Evolutionary conservation across 768 basidiomycete genomes (phyloP).

Genomic region (Sporobolomyces phaffii): DNA sequence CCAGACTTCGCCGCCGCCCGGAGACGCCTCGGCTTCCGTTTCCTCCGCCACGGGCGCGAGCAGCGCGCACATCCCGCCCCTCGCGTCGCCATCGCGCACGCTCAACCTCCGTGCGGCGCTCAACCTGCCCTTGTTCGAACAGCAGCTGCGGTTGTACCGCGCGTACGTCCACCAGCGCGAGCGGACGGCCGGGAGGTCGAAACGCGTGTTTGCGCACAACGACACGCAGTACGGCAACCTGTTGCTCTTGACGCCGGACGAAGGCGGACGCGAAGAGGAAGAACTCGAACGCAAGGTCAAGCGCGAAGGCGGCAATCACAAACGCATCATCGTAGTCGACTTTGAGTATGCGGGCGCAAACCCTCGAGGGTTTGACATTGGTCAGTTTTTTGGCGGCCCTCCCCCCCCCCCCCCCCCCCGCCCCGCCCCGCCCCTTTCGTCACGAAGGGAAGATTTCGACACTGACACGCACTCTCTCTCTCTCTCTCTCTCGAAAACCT

Average conservation of each 20-base stretch:
- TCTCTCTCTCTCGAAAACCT: too few species aligned
- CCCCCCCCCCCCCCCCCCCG: neutral
- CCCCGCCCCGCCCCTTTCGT: too few species aligned
- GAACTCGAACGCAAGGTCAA: constrained; percentile 30
- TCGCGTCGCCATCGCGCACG: constrained; percentile 26
- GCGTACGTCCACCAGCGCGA: constrained; percentile 58
- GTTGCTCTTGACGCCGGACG: constrained; percentile 54
- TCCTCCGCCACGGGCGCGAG: neutral
- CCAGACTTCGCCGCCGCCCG: neutral
- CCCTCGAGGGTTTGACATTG: constrained; percentile 89
- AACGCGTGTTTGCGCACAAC: constrained; percentile 69
- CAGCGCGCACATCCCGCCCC: constrained; percentile 20
- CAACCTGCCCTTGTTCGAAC: constrained; percentile 39
- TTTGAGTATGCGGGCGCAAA: constrained; percentile 95
- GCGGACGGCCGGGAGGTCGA: constrained; percentile 55
- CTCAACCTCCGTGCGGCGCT: constrained; percentile 28
- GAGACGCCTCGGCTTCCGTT: too few species aligned
- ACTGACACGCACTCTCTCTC: neutral
- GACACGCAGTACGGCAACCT: constrained; percentile 95
- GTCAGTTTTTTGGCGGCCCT: constrained; percentile 45
- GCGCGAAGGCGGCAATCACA: constrained; percentile 34
- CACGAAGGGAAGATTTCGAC: neutral
- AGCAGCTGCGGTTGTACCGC: constrained; percentile 43
- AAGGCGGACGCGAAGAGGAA: constrained; percentile 20
- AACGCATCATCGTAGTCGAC: constrained; percentile 52